Evolutionary conservation across 2,329 filamentous ascomycete genomes (phyloP), one percentile per base, ranked within the genome.

Genomic region (Calonectria crousiana): DNA sequence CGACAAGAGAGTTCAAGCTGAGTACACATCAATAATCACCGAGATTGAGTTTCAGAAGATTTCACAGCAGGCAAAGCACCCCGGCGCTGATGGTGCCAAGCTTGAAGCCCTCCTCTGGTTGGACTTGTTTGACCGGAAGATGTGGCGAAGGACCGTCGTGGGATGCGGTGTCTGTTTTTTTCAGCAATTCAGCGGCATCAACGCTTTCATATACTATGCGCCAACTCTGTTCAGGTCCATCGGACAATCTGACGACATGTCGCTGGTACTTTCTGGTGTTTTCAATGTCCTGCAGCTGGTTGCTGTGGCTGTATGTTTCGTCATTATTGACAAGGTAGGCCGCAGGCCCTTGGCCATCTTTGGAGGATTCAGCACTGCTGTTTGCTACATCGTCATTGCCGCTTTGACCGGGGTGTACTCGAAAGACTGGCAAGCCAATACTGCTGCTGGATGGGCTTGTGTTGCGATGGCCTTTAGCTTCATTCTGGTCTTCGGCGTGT

Each of bases 391-490:
- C 68, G 88, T 91, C 67, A 87, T 91, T 58, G 89, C 89, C 1
- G 84, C 84, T 34, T 88, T 91, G 38, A 85, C 86, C 13, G 90
- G 87, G 1, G 84, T 85, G 9, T 89, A 87, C 77, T 84, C 89
- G 30, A 76, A 88, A 67, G 81, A 86, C 34, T 92, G 89, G 86
- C 79, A 81, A 1, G 77, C 83, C 0, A 86, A 91, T 76, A 77
- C 80, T 5, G 86, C 84, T 0, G 89, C 88, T 1, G 90, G 89
- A 6, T 92, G 90, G 90, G 89, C 86, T 6, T 88, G 88, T 1
- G 88, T 91, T 0, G 88, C 88, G 28, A 73, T 77, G 62, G 69
- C 70, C 0, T 76, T 77, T 26, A 23, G 75, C 18, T 77, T 73
- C 67, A 72, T 77, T 26, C 49, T 75, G 47, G 67, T 72, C 36